phyloP scores from a whole-genome alignment of 352 stramenopile species.

The Aphanomyces euteiches region DNA sequence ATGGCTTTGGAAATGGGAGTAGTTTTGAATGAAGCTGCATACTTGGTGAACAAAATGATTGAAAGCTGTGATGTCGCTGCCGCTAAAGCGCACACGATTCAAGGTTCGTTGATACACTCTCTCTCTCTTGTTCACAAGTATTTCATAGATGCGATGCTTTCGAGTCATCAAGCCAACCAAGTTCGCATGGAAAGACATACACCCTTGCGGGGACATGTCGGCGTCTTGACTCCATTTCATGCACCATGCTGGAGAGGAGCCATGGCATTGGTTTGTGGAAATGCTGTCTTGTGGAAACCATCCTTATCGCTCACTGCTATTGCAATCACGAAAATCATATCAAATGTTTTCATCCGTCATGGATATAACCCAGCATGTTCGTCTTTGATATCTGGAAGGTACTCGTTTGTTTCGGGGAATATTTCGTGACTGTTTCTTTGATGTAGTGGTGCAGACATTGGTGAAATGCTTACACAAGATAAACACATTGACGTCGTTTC shows the following conservation, averaged over 20 bases:
- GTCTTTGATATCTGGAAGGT: constrained; percentile 73
- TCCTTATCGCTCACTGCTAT: constrained; percentile 85
- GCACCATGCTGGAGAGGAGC: constrained; percentile 80
- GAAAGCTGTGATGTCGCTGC: not conserved
- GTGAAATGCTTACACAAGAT: constrained; percentile 78
- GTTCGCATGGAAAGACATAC: not conserved
- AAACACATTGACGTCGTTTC: constrained; percentile 83
- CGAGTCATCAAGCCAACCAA: constrained; percentile 8
- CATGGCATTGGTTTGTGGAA: constrained; percentile 85
- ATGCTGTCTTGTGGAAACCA: constrained; percentile 90
- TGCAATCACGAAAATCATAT: constrained; percentile 86
- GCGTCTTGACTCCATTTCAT: constrained; percentile 32
- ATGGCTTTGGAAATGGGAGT: constrained; percentile 92
- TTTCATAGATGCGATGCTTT: not conserved
- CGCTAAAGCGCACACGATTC: constrained; percentile 25
- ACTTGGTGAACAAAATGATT: not conserved
- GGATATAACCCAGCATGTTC: constrained; percentile 71
- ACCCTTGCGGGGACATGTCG: not conserved
- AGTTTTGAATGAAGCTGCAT: constrained; percentile 50
- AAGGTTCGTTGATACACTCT: constrained; percentile 41
- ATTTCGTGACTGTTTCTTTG: not conserved
- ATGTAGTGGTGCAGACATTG: constrained; percentile 61
- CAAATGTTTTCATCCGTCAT: constrained; percentile 83
- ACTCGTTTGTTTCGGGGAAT: constrained; percentile 6
- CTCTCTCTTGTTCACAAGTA: not conserved